A percentile compares a stretch with the other conserved stretches of the same genome.
Conservation (phyloP, 805 yeast genomes). For the Saturnispora serradocipensis region DNA sequence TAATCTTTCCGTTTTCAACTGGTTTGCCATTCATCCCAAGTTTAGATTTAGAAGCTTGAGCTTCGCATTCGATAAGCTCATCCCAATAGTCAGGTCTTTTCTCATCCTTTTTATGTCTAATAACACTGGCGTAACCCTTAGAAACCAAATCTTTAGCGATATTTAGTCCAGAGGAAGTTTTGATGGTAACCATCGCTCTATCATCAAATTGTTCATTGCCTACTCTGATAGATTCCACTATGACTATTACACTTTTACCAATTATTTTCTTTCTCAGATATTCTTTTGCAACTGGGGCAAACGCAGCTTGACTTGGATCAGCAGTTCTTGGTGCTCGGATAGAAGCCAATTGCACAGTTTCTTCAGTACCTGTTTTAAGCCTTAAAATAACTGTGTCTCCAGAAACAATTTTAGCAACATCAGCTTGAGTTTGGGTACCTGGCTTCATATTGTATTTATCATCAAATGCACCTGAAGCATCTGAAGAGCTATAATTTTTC, state of each 20-base stretch:
- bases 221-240: conserved; percentile 56
- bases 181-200: conserved; percentile 55
- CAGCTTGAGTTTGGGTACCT: conserved; percentile 45
- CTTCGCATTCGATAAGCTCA: conserved; percentile 59
- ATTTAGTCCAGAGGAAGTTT: conserved; percentile 42
- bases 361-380: conserved; percentile 40
- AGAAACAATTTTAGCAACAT: conserved; percentile 51
- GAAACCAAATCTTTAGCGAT: conserved; percentile 52
- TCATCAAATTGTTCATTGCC: conserved; percentile 54
- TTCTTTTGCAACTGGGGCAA: conserved; percentile 62
- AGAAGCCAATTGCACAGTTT: conserved; percentile 68
- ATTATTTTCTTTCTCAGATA: conserved; percentile 58
- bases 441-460: conserved; percentile 26
- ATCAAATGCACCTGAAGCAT: conserved; percentile 15
- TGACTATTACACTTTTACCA: conserved; percentile 59
- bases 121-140: conserved; percentile 68
- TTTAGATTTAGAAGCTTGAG: conserved; percentile 43
- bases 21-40: conserved; percentile 57
- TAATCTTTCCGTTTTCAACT: conserved; percentile 50
- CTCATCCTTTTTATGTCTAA: conserved; percentile 64
- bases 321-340: conserved; percentile 62
- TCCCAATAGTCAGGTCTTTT: conserved; percentile 76
- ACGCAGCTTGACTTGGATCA: conserved; percentile 48
- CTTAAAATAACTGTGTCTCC: conserved; percentile 59
- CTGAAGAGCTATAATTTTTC: conserved; percentile 26